phyloP scores from a whole-genome alignment of 2,329 filamentous ascomycete species.

The Colletotrichum shisoi region DNA sequence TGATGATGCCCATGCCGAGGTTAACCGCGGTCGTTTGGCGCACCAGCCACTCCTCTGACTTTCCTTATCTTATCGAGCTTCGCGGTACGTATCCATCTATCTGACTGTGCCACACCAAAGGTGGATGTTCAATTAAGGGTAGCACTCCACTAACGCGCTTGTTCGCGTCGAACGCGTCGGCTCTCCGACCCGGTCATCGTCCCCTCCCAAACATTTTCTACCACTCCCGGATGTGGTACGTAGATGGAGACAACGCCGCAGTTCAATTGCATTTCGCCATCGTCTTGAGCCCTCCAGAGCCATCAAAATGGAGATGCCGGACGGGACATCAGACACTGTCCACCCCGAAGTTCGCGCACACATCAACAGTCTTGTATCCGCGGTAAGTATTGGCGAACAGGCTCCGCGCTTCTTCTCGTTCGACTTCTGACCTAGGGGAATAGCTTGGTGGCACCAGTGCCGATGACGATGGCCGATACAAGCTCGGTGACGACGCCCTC shows the following conservation, averaged over 20 bases:
- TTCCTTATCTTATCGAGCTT: neutral
- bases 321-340: slow-evolving; percentile 68
- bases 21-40: slow-evolving; percentile 53
- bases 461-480: slow-evolving; percentile 82
- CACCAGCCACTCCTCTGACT: neutral
- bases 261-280: neutral
- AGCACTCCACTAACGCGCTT: slow-evolving; percentile 23
- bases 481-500: slow-evolving; percentile 90
- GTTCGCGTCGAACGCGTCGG: slow-evolving; percentile 34
- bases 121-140: slow-evolving; percentile 3
- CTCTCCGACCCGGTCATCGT: neutral
- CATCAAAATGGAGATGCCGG: slow-evolving; percentile 62
- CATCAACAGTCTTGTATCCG: slow-evolving; percentile 91
- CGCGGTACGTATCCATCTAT: neutral
- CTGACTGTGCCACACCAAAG: neutral
- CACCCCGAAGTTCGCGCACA: slow-evolving; percentile 93
- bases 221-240: slow-evolving; percentile 1
- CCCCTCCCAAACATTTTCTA: slow-evolving; percentile 14
- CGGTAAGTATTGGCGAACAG: slow-evolving; percentile 65
- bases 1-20: slow-evolving; percentile 44
- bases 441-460: slow-evolving; percentile 85
- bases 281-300: slow-evolving; percentile 1
- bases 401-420: neutral
- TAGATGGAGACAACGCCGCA: slow-evolving; percentile 23
- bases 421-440: slow-evolving; percentile 38